Conservation (phyloP, 352 stramenopile genomes). For the Phytophthora sp. region DNA sequence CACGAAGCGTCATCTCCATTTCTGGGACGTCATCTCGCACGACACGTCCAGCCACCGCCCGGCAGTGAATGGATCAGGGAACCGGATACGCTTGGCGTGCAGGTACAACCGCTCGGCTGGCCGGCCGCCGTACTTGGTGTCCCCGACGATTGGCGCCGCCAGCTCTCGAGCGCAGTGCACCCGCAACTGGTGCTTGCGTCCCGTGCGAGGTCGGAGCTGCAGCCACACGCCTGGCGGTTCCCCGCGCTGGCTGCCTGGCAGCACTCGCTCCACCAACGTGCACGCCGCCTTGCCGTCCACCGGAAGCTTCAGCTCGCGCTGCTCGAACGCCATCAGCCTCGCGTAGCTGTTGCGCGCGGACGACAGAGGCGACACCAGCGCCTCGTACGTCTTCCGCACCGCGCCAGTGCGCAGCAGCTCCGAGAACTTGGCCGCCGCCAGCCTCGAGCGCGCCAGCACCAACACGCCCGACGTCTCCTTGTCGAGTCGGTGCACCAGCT, state of each 20-base stretch:
- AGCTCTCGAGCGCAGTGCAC: constrained; percentile 59
- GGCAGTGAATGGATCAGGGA: constrained; percentile 43
- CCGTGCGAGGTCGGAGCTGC: constrained; percentile 57
- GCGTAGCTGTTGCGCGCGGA: not conserved
- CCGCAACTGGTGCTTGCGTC: constrained; percentile 75
- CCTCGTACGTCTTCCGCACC: constrained; percentile 71
- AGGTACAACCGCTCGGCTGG: constrained; percentile 50
- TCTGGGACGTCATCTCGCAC: too few relatives aligned
- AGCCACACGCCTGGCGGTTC: constrained; percentile 40
- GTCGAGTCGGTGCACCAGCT: constrained; percentile 74
- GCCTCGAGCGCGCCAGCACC: constrained; percentile 67
- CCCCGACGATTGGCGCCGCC: constrained; percentile 57
- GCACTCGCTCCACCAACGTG: constrained; percentile 42
- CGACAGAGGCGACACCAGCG: constrained; percentile 33
- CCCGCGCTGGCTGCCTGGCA: not conserved
- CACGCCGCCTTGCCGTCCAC: constrained; percentile 55
- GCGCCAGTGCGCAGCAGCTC: constrained; percentile 39
- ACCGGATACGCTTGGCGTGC: constrained; percentile 54
- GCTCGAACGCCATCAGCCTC: constrained; percentile 26
- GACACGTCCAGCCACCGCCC: constrained; percentile 35
- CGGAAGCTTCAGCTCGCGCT: constrained; percentile 33
- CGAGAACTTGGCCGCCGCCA: constrained; percentile 69
- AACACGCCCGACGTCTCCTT: constrained; percentile 74
- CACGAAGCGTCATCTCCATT: too few relatives aligned
- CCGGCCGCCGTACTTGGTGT: constrained; percentile 44